phyloP scores from a whole-genome alignment of 345 rosid species.

The Hibiscus syriacus region DNA sequence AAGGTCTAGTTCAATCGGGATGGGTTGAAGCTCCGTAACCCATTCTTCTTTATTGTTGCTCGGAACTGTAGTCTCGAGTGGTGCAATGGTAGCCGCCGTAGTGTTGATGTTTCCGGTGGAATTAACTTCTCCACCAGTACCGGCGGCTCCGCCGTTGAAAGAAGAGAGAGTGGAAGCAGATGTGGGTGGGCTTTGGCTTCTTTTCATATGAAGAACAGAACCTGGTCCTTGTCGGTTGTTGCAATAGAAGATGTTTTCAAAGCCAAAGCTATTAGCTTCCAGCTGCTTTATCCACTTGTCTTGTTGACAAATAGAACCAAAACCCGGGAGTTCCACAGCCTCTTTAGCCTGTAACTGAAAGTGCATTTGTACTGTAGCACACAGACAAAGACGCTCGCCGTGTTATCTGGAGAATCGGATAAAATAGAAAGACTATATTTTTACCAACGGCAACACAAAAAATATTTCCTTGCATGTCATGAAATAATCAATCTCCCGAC shows the following conservation, averaged over 20 bases:
- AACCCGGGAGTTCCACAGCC: constrained; percentile 27
- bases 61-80: constrained; percentile 9
- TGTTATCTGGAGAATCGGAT: background rate
- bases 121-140: constrained; percentile 10
- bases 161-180: constrained; percentile 62
- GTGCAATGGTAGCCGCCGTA: constrained; percentile 15
- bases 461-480: constrained; percentile 22
- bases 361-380: constrained; percentile 24
- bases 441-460: background rate
- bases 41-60: constrained; percentile 30
- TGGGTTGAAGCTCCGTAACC: constrained; percentile 35
- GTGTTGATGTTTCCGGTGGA: constrained; percentile 19
- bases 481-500: constrained; percentile 18
- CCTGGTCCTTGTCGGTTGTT: constrained; percentile 22
- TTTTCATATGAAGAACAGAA: constrained; percentile 49
- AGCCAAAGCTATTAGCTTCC: constrained; percentile 9
- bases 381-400: background rate
- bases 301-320: constrained; percentile 27
- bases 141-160: constrained; percentile 34
- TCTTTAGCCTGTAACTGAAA: constrained; percentile 31
- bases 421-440: constrained; percentile 13
- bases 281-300: constrained; percentile 27
- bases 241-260: constrained; percentile 14
- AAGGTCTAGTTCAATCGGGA: constrained; percentile 25
- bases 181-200: constrained; percentile 59